Base-by-base conservation (phyloP, 2,329 filamentous ascomycete species). In the Myriosclerotinia duriaeana region DNA sequence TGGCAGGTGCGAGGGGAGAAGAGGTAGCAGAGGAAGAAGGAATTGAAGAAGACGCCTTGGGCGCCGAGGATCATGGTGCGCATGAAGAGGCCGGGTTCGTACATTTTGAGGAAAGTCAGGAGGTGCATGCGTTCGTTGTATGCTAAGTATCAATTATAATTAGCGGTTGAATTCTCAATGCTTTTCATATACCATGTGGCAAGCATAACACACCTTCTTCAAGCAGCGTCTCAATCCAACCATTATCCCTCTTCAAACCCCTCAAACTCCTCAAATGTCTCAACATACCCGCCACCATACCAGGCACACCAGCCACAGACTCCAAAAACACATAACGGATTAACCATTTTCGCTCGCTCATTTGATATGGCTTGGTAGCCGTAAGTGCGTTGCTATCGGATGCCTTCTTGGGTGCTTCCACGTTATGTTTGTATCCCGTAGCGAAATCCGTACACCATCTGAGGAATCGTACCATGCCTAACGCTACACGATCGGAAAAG, bases 41-140 rank as follows among this genome's bases (percentile, higher is more conserved):
- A 85, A 79, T 99, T 99, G 85, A 96, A 97, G 83, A 96, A 98
- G 73, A 98, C 91, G 50, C 94, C 95, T 78, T 98, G 94, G 0
- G 94, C 93, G 14, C 89, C 92, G 50, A 98, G 85, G 65, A 98
- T 92, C 87, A 97, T 91, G 66, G 92, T 78, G 70, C 92, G 89
- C 93, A 97, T 96, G 81, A 97, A 95, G 82, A 85, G 87, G 17
- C 76, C 76, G 4, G 91, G 91, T 71, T 93, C 85, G 66, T 89
- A 90, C 84, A 97, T 90, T 79, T 96, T 96, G 78, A 99, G 87
- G 78, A 98, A 97, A 0, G 91, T 95, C 40, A 96, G 81, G 1
- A 96, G 86, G 74, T 96, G 92, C 93, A 98, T 97, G 36, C 93
- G 85, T 78, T 97, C 93, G 77, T 97, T 97, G 79, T 92, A 96